A percentile compares a stretch with the other conserved stretches of the same genome.
These are phyloP conservation scores for Gossypium laxum DNA, from an alignment of 441 rosid species.

Conservation along the genomic window DNA sequence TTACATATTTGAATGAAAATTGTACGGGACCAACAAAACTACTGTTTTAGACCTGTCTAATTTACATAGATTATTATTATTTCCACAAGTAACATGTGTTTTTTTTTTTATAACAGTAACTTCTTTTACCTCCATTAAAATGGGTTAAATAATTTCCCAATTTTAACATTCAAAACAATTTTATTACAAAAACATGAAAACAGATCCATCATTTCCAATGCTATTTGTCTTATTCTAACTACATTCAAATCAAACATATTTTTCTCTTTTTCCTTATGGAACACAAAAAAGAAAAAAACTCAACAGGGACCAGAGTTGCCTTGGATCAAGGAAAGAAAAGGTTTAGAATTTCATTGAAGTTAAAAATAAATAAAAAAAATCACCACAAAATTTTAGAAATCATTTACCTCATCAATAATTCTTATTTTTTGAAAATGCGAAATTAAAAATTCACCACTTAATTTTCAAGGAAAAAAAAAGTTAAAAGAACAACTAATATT, in stretches of 20 bases:
- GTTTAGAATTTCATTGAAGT: too few relatives aligned
- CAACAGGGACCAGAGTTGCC: background rate
- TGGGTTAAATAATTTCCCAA: background rate
- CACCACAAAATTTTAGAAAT: background rate
- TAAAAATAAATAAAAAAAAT: too few relatives aligned
- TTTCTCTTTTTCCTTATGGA: background rate
- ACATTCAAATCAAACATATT: background rate
- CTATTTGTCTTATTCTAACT: background rate
- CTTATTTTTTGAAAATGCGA: background rate
- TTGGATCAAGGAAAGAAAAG: background rate
- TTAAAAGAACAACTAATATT: background rate
- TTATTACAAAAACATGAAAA: too few relatives aligned
- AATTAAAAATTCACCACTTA: background rate
- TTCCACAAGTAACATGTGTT: background rate
- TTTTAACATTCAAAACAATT: too few relatives aligned
- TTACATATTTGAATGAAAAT: background rate
- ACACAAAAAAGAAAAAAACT: background rate
- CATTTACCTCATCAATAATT: too few relatives aligned
- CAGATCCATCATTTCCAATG: background rate
- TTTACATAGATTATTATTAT: too few relatives aligned
- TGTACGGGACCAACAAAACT: background rate
- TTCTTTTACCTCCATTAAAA: background rate
- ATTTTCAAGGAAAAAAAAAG: background rate
- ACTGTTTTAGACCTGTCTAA: too few relatives aligned
- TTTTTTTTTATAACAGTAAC: background rate